Conservation (phyloP, 169 alveolate species). For the Cryptosporidium ryanae region DNA sequence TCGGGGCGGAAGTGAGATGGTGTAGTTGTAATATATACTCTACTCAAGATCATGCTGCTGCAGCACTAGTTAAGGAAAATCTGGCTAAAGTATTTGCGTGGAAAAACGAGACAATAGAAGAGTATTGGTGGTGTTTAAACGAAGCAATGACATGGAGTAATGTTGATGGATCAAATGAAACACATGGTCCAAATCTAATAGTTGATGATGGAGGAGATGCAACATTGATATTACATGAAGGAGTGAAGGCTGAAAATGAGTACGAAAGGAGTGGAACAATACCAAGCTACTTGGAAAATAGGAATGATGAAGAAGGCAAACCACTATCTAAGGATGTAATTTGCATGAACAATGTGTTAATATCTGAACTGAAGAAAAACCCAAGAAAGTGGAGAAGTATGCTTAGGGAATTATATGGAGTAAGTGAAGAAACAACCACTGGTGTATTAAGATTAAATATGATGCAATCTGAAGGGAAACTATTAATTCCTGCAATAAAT, state of each 20-base stretch:
- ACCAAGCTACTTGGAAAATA: slow-evolving; percentile 60
- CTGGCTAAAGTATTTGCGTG: slow-evolving; percentile 96
- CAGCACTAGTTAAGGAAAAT: slow-evolving; percentile 89
- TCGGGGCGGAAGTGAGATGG: slow-evolving; percentile 98
- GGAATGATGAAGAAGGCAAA: slow-evolving; percentile 79
- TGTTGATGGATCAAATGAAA: slow-evolving; percentile 77
- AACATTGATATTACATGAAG: slow-evolving; percentile 93
- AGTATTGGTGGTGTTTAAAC: slow-evolving; percentile 98
- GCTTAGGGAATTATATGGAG: slow-evolving; percentile 92
- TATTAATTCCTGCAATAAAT: slow-evolving; percentile 95
- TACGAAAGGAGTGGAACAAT: slow-evolving; percentile 77
- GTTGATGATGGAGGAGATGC: slow-evolving; percentile 99
- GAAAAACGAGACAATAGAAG: slow-evolving; percentile 94
- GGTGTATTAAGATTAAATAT: slow-evolving; percentile 95
- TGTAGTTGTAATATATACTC: slow-evolving; percentile 97
- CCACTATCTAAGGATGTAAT: slow-evolving; percentile 80
- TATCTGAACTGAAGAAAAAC: slow-evolving; percentile 86
- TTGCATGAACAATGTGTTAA: slow-evolving; percentile 84
- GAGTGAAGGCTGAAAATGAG: slow-evolving; percentile 86
- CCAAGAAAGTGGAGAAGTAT: slow-evolving; percentile 92
- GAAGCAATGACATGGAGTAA: slow-evolving; percentile 91
- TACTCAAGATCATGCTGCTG: slow-evolving; percentile 98
- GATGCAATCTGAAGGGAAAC: slow-evolving; percentile 88
- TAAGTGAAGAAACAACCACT: slow-evolving; percentile 98
- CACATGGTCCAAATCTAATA: slow-evolving; percentile 93